These are phyloP conservation scores for Xylaria multiplex DNA, from an alignment of 2,329 filamentous ascomycete genomes.

Conservation along the genomic window DNA sequence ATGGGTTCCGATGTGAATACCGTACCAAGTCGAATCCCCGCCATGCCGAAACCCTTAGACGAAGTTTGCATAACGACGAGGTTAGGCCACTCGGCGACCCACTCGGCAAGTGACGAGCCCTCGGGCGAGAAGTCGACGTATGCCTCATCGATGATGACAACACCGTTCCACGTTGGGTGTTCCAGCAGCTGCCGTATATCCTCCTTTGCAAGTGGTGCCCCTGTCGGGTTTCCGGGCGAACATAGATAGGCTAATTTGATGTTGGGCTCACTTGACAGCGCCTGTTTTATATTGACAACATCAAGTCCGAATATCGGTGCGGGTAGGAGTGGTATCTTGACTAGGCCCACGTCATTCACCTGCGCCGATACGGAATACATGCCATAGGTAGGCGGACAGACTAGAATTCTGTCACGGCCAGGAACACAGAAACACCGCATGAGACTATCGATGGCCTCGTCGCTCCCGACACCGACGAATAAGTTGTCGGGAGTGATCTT, in stretches of 20 bases:
- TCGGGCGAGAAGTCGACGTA: constrained; percentile 92
- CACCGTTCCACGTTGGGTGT: constrained; percentile 93
- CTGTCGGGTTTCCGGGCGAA: constrained; percentile 95
- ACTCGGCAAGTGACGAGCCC: constrained; percentile 84
- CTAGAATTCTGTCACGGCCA: constrained; percentile 87
- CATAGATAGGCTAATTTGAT: constrained; percentile 95
- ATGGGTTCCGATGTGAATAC: constrained; percentile 82
- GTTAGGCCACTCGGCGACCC: constrained; percentile 92
- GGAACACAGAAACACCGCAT: constrained; percentile 93
- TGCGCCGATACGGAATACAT: constrained; percentile 97
- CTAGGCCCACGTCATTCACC: constrained; percentile 88
- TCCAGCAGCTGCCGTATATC: constrained; percentile 79
- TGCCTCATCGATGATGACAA: constrained; percentile 93
- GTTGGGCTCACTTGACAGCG: constrained; percentile 66
- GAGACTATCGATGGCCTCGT: constrained; percentile 95
- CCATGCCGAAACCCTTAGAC: constrained; percentile 97
- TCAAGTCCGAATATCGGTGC: constrained; percentile 80
- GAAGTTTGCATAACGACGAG: constrained; percentile 97
- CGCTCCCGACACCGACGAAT: constrained; percentile 94
- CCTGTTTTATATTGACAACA: constrained; percentile 71
- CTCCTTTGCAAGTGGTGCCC: constrained; percentile 77
- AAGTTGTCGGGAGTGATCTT: constrained; percentile 81
- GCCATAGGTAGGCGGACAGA: constrained; percentile 96
- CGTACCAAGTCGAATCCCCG: constrained; percentile 88
- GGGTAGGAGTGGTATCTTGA: constrained; percentile 83